These are phyloP conservation scores for Smallanthus sonchifolius DNA, from an alignment of 129 eudicot species.

Conservation along the genomic window DNA sequence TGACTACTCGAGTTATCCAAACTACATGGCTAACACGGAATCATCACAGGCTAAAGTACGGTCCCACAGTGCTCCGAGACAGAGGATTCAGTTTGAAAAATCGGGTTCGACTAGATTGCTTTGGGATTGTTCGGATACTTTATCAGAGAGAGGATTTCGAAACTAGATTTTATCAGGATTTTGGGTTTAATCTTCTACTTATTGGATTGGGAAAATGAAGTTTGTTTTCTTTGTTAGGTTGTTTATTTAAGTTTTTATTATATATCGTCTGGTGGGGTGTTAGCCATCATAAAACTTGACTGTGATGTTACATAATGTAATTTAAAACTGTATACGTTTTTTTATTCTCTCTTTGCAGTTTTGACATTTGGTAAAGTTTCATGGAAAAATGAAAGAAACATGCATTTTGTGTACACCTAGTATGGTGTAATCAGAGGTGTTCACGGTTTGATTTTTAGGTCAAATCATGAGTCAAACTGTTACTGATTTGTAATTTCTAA, in stretches of 20 bases:
- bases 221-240: conserved; percentile 14
- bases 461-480: no score
- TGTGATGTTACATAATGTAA: conserved; percentile 7
- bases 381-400: background rate
- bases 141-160: conserved; percentile 54
- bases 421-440: no score
- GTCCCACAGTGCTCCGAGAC: conserved; percentile 88
- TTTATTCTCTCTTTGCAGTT: background rate
- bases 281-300: conserved; percentile 9
- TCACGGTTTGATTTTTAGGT: no score
- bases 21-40: conserved; percentile 80
- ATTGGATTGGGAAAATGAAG: conserved; percentile 13
- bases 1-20: conserved; percentile 54
- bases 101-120: conserved; percentile 32
- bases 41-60: conserved; percentile 73
- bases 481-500: no score
- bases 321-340: conserved; percentile 8
- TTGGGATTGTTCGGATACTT: conserved; percentile 54
- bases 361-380: background rate
- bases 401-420: no score
- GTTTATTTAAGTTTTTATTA: conserved; percentile 6
- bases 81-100: conserved; percentile 49
- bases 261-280: conserved; percentile 11
- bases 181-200: background rate
- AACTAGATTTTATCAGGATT: conserved; percentile 9